Conservation (phyloP, 2,329 filamentous ascomycete species). For the Aspergillus sp. region DNA sequence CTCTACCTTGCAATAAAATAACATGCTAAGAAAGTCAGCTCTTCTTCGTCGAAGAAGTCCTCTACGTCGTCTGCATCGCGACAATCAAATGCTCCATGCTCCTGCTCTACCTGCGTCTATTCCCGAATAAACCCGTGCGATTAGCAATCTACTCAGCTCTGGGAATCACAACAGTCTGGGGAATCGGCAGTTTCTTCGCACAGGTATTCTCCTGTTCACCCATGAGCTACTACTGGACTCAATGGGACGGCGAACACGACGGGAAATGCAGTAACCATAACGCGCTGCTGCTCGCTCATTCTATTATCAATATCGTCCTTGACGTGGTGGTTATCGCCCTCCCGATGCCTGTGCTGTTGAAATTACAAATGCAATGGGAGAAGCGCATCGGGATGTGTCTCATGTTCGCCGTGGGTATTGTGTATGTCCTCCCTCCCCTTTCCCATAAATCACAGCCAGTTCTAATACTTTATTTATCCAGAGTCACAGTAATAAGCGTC, state of each 20-base stretch:
- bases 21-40: not conserved
- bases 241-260: conserved; percentile 1
- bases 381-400: not conserved
- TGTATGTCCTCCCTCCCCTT: not conserved
- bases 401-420: conserved; percentile 1
- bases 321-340: not conserved
- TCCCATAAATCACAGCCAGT: too few species aligned
- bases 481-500: not conserved
- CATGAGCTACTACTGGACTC: not conserved
- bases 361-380: not conserved
- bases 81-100: not conserved
- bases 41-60: not conserved
- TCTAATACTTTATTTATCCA: not conserved
- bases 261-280: not conserved
- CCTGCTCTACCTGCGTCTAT: conserved; percentile 4
- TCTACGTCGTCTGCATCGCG: not conserved
- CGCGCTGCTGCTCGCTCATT: not conserved
- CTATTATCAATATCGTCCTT: not conserved
- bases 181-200: not conserved
- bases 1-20: too few species aligned
- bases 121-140: not conserved
- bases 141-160: not conserved
- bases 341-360: not conserved
- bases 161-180: not conserved
- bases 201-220: not conserved